Conservation (phyloP, 768 basidiomycete genomes). For the Mycena vulgaris region DNA sequence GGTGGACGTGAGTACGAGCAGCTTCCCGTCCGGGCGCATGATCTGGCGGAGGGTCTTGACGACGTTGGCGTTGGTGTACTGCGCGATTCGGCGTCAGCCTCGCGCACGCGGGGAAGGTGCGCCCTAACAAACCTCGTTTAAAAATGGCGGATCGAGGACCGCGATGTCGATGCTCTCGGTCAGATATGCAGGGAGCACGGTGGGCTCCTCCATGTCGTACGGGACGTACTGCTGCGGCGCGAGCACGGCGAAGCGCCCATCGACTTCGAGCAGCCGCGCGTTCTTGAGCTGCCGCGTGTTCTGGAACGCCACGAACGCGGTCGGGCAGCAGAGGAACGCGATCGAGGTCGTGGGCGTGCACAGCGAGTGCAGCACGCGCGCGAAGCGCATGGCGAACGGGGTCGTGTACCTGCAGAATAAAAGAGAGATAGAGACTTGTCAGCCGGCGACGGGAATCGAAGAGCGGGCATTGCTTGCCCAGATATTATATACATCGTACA, state of each 20-base stretch:
- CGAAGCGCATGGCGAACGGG: conserved; percentile 56
- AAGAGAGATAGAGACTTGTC: conserved; percentile 8
- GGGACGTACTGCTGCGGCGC: conserved; percentile 56
- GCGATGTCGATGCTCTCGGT: conserved; percentile 54
- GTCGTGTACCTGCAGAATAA: conserved; percentile 59
- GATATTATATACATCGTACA: background rate
- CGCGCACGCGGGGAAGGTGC: background rate
- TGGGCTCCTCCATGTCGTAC: conserved; percentile 63
- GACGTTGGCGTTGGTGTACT: conserved; percentile 60
- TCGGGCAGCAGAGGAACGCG: conserved; percentile 64
- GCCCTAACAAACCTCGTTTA: conserved; percentile 56
- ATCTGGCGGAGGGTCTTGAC: conserved; percentile 56
- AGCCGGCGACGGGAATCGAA: background rate
- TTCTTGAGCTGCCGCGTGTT: conserved; percentile 51
- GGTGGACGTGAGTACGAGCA: conserved; percentile 58
- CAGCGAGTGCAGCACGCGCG: conserved; percentile 49
- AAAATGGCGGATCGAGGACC: conserved; percentile 62
- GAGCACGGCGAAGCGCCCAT: conserved; percentile 59
- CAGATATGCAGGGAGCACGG: conserved; percentile 52
- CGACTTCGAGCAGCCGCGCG: conserved; percentile 58
- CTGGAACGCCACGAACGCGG: conserved; percentile 64
- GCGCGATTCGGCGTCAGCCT: background rate
- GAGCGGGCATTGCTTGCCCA: conserved; percentile 27
- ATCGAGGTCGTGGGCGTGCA: conserved; percentile 52
- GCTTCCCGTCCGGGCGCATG: conserved; percentile 56